Evolutionary conservation across 345 rosid genomes (phyloP).

Genomic region (Psidium friedrichsthalianum): DNA sequence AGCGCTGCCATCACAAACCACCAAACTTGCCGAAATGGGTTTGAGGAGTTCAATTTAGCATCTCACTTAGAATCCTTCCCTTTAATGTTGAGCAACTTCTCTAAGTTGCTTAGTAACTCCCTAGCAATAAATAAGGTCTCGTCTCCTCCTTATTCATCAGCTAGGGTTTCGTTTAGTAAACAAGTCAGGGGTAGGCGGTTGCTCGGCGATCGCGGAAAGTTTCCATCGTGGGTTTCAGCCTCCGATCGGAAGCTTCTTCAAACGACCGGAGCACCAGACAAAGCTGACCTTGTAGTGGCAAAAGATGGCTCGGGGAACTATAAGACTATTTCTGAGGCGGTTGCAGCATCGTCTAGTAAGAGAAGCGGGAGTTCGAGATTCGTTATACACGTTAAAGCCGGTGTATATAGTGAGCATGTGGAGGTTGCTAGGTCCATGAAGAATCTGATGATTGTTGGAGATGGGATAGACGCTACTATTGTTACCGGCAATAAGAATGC

Average conservation of each 20-base stretch:
- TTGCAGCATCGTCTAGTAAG: conserved; percentile 30
- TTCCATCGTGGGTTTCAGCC: conserved; percentile 58
- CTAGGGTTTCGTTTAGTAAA: neutral
- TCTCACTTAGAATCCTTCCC: conserved; percentile 29
- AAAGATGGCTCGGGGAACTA: conserved; percentile 74
- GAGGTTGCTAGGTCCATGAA: conserved; percentile 41
- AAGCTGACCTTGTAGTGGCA: conserved; percentile 67
- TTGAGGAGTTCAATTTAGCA: conserved; percentile 40
- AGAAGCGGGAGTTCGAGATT: conserved; percentile 25
- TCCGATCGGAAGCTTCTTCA: conserved; percentile 56
- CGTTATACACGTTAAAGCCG: conserved; percentile 65
- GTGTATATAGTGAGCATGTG: conserved; percentile 59
- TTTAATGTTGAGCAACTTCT: conserved; percentile 27
- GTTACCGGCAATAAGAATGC: conserved; percentile 47
- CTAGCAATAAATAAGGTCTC: conserved; percentile 44
- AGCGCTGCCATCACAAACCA: conserved; percentile 72
- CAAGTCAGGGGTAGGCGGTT: conserved; percentile 26
- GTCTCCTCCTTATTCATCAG: neutral
- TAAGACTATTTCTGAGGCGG: conserved; percentile 51
- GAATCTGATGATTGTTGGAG: conserved; percentile 69
- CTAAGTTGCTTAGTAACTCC: conserved; percentile 64
- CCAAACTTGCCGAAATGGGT: conserved; percentile 64
- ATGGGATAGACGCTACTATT: conserved; percentile 66
- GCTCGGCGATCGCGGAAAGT: conserved; percentile 17
- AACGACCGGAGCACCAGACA: neutral